Conservation (phyloP, 768 basidiomycete species). For the Leccinum disarticulatum region DNA sequence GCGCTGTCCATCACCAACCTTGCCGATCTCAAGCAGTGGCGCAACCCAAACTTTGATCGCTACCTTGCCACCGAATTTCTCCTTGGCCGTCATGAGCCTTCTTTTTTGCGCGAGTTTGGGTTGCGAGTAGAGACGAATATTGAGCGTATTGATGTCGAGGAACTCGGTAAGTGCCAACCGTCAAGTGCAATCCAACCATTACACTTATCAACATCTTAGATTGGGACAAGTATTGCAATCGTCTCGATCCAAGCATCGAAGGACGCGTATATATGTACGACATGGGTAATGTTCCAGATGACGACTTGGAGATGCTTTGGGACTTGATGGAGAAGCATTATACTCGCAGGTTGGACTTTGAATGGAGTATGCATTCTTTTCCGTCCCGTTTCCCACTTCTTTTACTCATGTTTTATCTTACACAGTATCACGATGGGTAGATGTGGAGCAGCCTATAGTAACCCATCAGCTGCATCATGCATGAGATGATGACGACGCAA, state of each 20-base stretch:
- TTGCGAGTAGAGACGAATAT: neutral
- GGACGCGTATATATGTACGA: neutral
- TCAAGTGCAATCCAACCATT: no score
- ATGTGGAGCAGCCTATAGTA: neutral
- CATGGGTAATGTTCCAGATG: no score
- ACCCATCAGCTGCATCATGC: neutral
- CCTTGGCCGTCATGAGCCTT: neutral
- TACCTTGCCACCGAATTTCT: neutral
- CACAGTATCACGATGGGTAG: neutral
- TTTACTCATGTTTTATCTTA: neutral
- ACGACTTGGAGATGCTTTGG: neutral
- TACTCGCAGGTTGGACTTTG: neutral
- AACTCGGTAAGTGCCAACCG: neutral
- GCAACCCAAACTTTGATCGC: neutral
- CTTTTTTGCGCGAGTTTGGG: neutral
- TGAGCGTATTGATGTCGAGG: neutral
- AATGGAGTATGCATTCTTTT: neutral
- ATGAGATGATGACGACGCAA: neutral
- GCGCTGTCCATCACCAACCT: neutral
- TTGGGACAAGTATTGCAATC: neutral
- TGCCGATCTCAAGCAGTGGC: neutral
- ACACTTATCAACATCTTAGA: neutral
- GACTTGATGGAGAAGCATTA: neutral
- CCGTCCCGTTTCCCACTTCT: neutral
- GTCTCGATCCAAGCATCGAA: neutral